Conservation (phyloP, 2,329 filamentous ascomycete genomes). For the Penicillium sp. region DNA sequence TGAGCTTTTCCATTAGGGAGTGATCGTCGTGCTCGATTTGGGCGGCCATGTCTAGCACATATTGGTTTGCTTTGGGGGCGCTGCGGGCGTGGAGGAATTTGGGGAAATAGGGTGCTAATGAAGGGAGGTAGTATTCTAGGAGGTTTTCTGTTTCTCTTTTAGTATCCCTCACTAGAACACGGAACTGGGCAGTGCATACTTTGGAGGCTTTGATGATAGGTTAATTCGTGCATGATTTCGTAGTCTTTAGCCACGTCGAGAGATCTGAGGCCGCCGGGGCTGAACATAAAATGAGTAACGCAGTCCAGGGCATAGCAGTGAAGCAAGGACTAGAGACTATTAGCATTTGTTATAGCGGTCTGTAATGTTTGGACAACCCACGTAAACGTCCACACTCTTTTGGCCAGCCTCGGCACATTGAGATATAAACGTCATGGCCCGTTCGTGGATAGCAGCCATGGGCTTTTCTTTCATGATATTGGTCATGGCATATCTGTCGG, state of each 20-base stretch:
- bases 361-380: constrained; percentile 32
- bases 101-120: constrained; percentile 47
- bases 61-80: constrained; percentile 58
- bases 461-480: constrained; percentile 60
- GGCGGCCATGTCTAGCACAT: constrained; percentile 54
- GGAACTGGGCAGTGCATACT: constrained; percentile 46
- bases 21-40: constrained; percentile 51
- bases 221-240: constrained; percentile 65
- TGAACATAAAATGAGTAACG: constrained; percentile 67
- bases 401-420: constrained; percentile 48
- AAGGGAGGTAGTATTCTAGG: constrained; percentile 57
- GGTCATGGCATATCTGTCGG: constrained; percentile 66
- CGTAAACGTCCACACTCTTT: constrained; percentile 59
- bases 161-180: not conserved
- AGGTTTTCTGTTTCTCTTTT: constrained; percentile 51
- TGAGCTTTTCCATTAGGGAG: constrained; percentile 60
- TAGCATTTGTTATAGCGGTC: not conserved
- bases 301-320: constrained; percentile 70
- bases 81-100: constrained; percentile 54
- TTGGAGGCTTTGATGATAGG: constrained; percentile 65
- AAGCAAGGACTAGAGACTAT: constrained; percentile 40
- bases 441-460: constrained; percentile 56
- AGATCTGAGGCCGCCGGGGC: constrained; percentile 62
- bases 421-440: constrained; percentile 55
- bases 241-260: constrained; percentile 56